Evolutionary conservation across 106 monocot species (phyloP), one percentile per base, ranked within the genome.

Genomic region (Dioscorea zingiberensis): DNA sequence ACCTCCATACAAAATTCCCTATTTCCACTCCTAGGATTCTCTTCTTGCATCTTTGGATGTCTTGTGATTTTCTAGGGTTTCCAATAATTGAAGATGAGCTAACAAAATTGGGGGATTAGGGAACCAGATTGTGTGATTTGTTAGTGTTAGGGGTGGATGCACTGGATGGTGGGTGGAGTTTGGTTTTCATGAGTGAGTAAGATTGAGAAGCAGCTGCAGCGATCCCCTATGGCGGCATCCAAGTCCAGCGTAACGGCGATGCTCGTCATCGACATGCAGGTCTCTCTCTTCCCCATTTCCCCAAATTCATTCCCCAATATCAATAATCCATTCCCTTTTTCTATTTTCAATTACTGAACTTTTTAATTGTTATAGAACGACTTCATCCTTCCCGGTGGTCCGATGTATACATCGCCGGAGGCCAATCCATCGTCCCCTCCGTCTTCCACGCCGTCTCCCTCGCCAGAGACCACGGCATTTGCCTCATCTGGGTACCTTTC

Each of bases 221-320:
- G 38, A 38, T 38, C 38, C 38, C 30, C n/a, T 53, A 67, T 60
- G 66, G 71, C 65, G 23, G 29, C 75, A 6, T 48, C 24, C 15
- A 84, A 77, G n/a, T 78, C 84, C 84, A 72, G 53, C 65, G 74
- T 75, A 22, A 85, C 95, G 48, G 95, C 91, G 59, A 70, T 95
- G 81, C 88, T 95, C 30, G 88, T 95, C 64, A 91, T 95, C 73
- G 95, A 91, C 62, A 95, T 95, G 95, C 95, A 95, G 87, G 94
- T 84, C 2, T 22, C 17, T 54, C 24, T 56, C 21, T 54, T 27
- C 25, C 30, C n/a, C n/a, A n/a, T n/a, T n/a, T n/a, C n/a, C n/a
- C n/a, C n/a, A n/a, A n/a, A n/a, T 64, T 64, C 1, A 38, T 25
- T 57, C 26, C 11, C 38, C 23, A 14, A 4, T 30, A 12, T 21